These are phyloP conservation scores for Collybiopsis confluens DNA, from an alignment of 768 basidiomycete species.

Conservation along the genomic window DNA sequence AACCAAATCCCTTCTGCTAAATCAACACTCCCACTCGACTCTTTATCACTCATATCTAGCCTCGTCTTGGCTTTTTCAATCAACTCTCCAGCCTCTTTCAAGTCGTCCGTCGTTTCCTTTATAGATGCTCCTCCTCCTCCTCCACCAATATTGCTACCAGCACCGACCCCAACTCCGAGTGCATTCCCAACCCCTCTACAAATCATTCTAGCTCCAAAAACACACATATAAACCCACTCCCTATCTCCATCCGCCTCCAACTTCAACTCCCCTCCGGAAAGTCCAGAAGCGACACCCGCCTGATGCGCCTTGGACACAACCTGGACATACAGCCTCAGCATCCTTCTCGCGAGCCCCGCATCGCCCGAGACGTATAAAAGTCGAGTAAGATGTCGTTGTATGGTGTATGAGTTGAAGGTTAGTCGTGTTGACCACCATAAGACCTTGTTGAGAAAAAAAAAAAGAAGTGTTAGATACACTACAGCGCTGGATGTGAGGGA, in stretches of 20 bases:
- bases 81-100: constrained; percentile 55
- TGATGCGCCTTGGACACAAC: constrained; percentile 81
- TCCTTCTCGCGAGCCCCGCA: constrained; percentile 61
- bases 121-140: neutral
- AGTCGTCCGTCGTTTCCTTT: constrained; percentile 50
- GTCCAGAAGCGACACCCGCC: constrained; percentile 23
- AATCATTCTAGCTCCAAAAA: constrained; percentile 76
- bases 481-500: too few relatives aligned
- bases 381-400: constrained; percentile 82
- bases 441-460: constrained; percentile 38
- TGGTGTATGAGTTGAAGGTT: constrained; percentile 87
- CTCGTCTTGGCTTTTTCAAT: constrained; percentile 59
- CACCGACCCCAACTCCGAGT: constrained; percentile 16
- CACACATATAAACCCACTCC: constrained; percentile 73
- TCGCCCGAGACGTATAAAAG: constrained; percentile 63
- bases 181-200: constrained; percentile 39
- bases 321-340: constrained; percentile 76
- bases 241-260: constrained; percentile 61
- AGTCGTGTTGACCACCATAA: constrained; percentile 93
- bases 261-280: constrained; percentile 18
- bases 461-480: too few relatives aligned
- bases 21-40: constrained; percentile 54
- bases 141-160: neutral
- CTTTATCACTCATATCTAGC: constrained; percentile 42
- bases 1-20: constrained; percentile 74